These are phyloP conservation scores for Irpex rosettiformis DNA, from an alignment of 1,284 basidiomycete genomes.

Conservation along the genomic window DNA sequence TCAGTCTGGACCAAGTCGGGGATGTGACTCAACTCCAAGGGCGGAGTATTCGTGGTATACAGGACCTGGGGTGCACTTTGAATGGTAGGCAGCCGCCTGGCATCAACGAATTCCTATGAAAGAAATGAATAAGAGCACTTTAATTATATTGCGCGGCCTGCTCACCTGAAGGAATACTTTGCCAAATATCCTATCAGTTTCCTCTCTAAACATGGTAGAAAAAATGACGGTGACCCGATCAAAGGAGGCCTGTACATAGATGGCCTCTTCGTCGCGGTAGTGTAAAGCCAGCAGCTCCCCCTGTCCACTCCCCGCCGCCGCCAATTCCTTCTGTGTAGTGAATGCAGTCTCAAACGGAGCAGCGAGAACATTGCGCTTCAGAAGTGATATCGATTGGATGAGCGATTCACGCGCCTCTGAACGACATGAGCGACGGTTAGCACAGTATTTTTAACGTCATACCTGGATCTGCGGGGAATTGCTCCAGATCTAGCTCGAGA, in stretches of 20 bases:
- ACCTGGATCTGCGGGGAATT: slow-evolving; percentile 80
- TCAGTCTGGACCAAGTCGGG: slow-evolving; percentile 81
- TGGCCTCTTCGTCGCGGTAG: slow-evolving; percentile 96
- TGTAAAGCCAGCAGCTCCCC: slow-evolving; percentile 91
- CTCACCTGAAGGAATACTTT: slow-evolving; percentile 93
- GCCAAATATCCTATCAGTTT: slow-evolving; percentile 96
- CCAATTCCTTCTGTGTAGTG: slow-evolving; percentile 81
- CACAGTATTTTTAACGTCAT: no score
- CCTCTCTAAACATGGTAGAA: slow-evolving; percentile 95
- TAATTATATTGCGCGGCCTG: neutral
- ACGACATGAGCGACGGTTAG: neutral
- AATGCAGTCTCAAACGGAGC: slow-evolving; percentile 95
- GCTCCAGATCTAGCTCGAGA: slow-evolving; percentile 84
- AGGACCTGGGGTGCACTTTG: slow-evolving; percentile 98
- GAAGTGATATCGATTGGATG: slow-evolving; percentile 78
- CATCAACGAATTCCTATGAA: slow-evolving; percentile 94
- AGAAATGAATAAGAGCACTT: neutral
- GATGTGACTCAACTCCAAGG: slow-evolving; percentile 90
- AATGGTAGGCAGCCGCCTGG: slow-evolving; percentile 86
- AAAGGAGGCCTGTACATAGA: slow-evolving; percentile 89
- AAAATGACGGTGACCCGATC: slow-evolving; percentile 99
- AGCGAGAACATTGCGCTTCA: slow-evolving; percentile 94
- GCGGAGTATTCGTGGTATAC: slow-evolving; percentile 95
- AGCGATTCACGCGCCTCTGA: slow-evolving; percentile 78
- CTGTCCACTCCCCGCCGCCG: slow-evolving; percentile 59